phyloP scores from a whole-genome alignment of 164 flowering plant genomes.

The Magnolia officinalis region DNA sequence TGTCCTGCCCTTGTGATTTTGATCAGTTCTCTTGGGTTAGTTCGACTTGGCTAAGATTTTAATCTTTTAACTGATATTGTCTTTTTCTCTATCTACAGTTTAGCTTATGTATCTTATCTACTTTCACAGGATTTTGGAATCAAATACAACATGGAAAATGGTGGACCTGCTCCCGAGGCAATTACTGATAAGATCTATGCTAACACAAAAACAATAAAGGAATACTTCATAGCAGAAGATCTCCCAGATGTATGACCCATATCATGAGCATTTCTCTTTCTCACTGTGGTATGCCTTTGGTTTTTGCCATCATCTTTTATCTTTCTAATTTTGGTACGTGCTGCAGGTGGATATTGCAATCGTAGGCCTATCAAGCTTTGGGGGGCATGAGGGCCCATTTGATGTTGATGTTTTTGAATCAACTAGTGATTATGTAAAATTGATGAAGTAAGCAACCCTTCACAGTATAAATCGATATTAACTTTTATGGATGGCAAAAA shows the following conservation, averaged over 20 bases:
- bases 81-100: neutral
- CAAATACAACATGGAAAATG: slow-evolving; percentile 99
- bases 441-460: slow-evolving; percentile 76
- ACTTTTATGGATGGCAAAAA: neutral
- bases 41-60: neutral
- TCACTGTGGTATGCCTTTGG: neutral
- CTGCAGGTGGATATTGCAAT: slow-evolving; percentile 75
- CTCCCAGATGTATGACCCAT: slow-evolving; percentile 67
- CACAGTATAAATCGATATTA: neutral
- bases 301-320: neutral
- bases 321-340: slow-evolving; percentile 6
- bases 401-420: slow-evolving; percentile 96
- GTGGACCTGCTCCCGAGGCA: slow-evolving; percentile 97
- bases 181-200: slow-evolving; percentile 86
- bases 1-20: no score
- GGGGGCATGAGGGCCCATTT: slow-evolving; percentile 88
- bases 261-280: neutral
- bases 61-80: neutral
- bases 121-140: slow-evolving; percentile 87
- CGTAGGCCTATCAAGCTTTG: slow-evolving; percentile 60
- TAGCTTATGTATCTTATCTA: neutral
- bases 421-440: slow-evolving; percentile 78
- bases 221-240: slow-evolving; percentile 77
- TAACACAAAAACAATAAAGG: slow-evolving; percentile 82
- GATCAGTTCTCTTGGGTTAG: neutral